Base-by-base conservation (phyloP, 2,329 filamentous ascomycete species). In the Phaeomoniella chlamydospora region DNA sequence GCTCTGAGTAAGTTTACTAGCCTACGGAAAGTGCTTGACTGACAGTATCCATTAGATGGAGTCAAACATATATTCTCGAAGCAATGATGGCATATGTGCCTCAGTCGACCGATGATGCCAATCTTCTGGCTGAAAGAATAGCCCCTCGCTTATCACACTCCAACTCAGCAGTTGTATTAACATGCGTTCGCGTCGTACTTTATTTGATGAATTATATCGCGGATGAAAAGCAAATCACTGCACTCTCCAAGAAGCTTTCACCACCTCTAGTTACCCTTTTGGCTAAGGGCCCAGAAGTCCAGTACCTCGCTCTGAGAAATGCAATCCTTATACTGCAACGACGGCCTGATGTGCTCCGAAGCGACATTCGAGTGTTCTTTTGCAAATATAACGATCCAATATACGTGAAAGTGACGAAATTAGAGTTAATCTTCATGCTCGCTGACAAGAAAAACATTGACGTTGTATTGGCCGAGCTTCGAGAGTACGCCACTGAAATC, bases 351-450 rank as follows among this genome's bases (percentile, higher is more conserved):
- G 88, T 98, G 5, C 61, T 98, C 37, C 76, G 86, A 43, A 96
- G 94, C 58, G 90, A 98, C 57, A 96, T 98, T 43, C 77, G 90
- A 33, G 90, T 98, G 18, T 98, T 98, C 63, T 98, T 98, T 62
- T 98, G 90, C 75, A 98, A 98, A 68, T 98, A 98, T 62, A 98
- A 98, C 56, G 90, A 98, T 53, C 90, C 90, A 0, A 98, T 98
- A 44, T 98, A 96, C 56, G 90, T 98, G 62, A 98, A 98, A 59
- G 90, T 98, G 35, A 98, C 90, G 12, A 98, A 98, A 61, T 70
- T 98, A 34, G 90, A 98, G 60, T 72, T 98, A 48, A 96, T 98
- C 46, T 98, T 98, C 59, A 98, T 96, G 90, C 72, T 98, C 41
- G 90, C 90, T 5, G 94, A 76, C 19, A 86, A 94, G 58, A 81